These are phyloP conservation scores for Jamesozyma spencerorum DNA, from an alignment of 805 yeast genomes.

Conservation along the genomic window DNA sequence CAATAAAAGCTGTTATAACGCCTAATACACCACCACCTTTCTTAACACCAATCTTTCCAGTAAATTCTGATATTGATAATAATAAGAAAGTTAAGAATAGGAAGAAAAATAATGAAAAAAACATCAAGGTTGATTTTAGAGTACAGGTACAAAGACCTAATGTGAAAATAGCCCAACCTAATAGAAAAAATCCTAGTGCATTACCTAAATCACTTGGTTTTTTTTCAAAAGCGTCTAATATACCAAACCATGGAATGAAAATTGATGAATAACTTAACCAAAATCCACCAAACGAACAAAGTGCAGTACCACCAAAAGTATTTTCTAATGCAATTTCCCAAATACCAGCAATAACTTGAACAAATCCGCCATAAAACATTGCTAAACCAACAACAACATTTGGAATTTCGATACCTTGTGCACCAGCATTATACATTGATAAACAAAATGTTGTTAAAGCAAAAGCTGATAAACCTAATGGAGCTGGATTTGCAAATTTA, in stretches of 20 bases:
- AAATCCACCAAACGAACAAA: slow-evolving; percentile 57
- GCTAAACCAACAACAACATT: slow-evolving; percentile 50
- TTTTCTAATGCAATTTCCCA: slow-evolving; percentile 58
- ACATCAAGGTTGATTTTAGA: slow-evolving; percentile 54
- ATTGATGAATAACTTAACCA: slow-evolving; percentile 61
- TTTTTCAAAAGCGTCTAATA: slow-evolving; percentile 42
- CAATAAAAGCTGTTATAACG: slow-evolving; percentile 47
- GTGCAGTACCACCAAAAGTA: slow-evolving; percentile 59
- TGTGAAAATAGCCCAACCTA: slow-evolving; percentile 60
- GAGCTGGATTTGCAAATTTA: slow-evolving; percentile 56
- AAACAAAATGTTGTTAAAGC: slow-evolving; percentile 54
- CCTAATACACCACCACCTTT: slow-evolving; percentile 61
- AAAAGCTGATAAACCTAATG: slow-evolving; percentile 52
- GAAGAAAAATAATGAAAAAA: slow-evolving; percentile 46
- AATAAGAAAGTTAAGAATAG: slow-evolving; percentile 48
- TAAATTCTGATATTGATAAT: slow-evolving; percentile 42
- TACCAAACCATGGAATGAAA: slow-evolving; percentile 50
- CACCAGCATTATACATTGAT: slow-evolving; percentile 45
- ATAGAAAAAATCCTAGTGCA: slow-evolving; percentile 50
- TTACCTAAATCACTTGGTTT: slow-evolving; percentile 31
- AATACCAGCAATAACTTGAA: slow-evolving; percentile 53
- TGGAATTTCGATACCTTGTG: slow-evolving; percentile 42
- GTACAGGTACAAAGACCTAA: slow-evolving; percentile 45
- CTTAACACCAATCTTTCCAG: slow-evolving; percentile 32
- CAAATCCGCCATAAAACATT: slow-evolving; percentile 53